Conservation (phyloP, 176 grass and related monocot genomes). For the Oryza rufipogon region DNA sequence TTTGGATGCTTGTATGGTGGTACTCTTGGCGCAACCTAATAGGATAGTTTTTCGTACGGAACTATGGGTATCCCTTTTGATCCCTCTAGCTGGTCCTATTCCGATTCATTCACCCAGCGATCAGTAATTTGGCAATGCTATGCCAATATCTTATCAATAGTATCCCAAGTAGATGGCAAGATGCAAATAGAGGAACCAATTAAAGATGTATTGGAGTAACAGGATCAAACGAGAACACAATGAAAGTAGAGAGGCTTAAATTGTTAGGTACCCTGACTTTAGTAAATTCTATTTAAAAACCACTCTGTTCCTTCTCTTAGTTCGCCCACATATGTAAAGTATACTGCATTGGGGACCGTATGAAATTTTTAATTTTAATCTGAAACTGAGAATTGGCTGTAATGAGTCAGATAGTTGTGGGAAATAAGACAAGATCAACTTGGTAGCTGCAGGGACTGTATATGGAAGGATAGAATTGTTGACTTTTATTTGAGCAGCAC, state of each 20-base stretch:
- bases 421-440: not conserved
- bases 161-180: constrained; percentile 15
- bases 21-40: not conserved
- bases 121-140: constrained; percentile 22
- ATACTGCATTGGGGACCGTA: constrained; percentile 9
- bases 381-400: constrained; percentile 6
- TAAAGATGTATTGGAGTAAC: constrained; percentile 16
- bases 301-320: not conserved
- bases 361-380: constrained; percentile 18
- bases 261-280: constrained; percentile 20
- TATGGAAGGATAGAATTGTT: not conserved
- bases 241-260: constrained; percentile 12
- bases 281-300: constrained; percentile 1
- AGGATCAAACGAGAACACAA: not conserved
- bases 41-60: not conserved
- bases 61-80: not conserved
- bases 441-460: constrained; percentile 5
- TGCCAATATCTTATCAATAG: not conserved
- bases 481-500: constrained; percentile 12
- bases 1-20: constrained; percentile 10
- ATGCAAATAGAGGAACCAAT: constrained; percentile 17
- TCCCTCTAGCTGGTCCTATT: not conserved
- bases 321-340: not conserved
- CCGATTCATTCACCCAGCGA: not conserved
- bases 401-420: not conserved